Evolutionary conservation across 352 stramenopile species (phyloP), one percentile per base, ranked within the genome.

Genomic region (Phytopythium montanum): DNA sequence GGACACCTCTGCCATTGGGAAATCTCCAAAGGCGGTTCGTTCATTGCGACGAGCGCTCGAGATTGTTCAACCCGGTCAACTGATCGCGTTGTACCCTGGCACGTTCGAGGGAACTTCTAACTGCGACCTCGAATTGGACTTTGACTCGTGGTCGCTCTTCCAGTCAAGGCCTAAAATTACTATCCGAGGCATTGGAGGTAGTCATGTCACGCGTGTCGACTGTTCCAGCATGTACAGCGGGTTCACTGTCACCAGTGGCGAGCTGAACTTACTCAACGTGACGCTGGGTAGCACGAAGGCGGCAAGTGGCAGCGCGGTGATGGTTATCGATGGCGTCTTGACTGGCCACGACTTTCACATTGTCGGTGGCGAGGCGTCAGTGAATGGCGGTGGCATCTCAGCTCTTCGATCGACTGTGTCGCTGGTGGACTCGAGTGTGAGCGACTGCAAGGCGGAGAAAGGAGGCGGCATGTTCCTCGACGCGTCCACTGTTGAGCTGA

Each of bases 21-120:
- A 69, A 21, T 67, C 81, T 2, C 54, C 80, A 2, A 90, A 90
- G 54, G 77, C 80, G 2, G 55, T 90, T 0, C 56, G 75, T 21
- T 71, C 80, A 3, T 61, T 90, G 9, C 61, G 54, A 18, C 75
- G 68, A 8, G 80, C 77, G 5, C n/a, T 88, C 1, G 52, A 74
- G 5, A 39, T 85, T 1, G 76, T 64, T 3, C 58, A 60, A 7
- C 25, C 63, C 0, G 41, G 60, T 3, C 62, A 84, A 51, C 76
- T 61, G 0, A 77, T 90, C 41, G 57, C 87, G 13, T 18, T 90
- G 23, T 88, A 88, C 53, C 77, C 73, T 2, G 77, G 77, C 1
- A 64, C 64, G 0, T 87, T 77, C 41, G 56, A 13, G 4, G 75
- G 75, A 0, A 12, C 26, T 4, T 29, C 63, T 2, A 85, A 88